Percentiles rank a stretch among this genome's conserved stretches.
These are phyloP conservation scores for Saccharomyces hybrid DNA, from an alignment of 1,139 yeast genomes.

Conservation along the genomic window DNA sequence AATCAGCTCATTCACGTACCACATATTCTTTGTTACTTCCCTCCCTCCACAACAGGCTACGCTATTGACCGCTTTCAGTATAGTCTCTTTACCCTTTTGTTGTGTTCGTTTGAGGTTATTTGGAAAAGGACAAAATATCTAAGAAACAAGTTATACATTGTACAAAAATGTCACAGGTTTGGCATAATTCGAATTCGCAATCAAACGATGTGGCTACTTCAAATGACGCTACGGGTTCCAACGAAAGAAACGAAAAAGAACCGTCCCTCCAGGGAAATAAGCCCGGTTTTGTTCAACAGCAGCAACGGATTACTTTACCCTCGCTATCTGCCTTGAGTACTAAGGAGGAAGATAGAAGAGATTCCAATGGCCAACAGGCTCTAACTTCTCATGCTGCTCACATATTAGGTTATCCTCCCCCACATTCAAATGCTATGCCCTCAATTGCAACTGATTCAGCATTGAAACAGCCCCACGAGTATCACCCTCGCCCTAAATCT, in stretches of 20 bases:
- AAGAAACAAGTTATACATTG: background rate
- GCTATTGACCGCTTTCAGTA: background rate
- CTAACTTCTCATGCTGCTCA: background rate
- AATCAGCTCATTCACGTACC: background rate
- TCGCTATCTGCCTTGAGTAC: slow-evolving; percentile 7
- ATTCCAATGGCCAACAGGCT: slow-evolving; percentile 2
- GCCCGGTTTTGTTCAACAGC: background rate
- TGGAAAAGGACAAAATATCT: background rate
- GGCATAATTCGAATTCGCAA: background rate
- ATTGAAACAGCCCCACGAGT: background rate
- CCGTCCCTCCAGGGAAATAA: background rate
- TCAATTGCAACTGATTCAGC: background rate
- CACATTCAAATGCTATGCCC: background rate
- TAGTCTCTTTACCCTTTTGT: background rate
- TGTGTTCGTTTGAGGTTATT: background rate
- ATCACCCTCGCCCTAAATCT: background rate
- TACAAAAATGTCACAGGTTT: slow-evolving; percentile 5
- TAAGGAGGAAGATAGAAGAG: background rate
- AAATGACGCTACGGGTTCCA: background rate
- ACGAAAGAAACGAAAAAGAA: background rate
- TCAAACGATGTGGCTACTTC: slow-evolving; percentile 1
- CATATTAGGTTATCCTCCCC: background rate
- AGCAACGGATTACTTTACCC: slow-evolving; percentile 6
- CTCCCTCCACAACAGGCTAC: background rate
- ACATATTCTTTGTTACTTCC: background rate